A percentile compares a stretch with the other conserved stretches of the same genome.
These are phyloP conservation scores for Lodderomyces beijingensis DNA, from an alignment of 1,139 yeast species.

Conservation along the genomic window DNA sequence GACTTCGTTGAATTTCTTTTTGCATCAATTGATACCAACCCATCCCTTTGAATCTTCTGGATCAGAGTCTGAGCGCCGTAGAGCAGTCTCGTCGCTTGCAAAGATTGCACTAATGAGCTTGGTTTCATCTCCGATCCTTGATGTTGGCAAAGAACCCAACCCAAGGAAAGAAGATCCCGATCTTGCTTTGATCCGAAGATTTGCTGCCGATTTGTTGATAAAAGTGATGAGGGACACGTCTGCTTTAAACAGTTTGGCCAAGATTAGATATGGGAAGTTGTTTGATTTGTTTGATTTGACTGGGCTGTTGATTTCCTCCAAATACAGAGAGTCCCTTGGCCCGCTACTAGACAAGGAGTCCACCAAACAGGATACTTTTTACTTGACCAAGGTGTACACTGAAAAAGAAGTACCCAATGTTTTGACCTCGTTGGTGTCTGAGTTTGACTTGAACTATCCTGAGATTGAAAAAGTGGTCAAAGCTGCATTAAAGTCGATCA, in stretches of 20 bases:
- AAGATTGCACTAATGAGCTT: constrained; percentile 56
- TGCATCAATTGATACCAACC: constrained; percentile 71
- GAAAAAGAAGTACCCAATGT: constrained; percentile 62
- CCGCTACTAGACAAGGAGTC: constrained; percentile 45
- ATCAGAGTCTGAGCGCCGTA: constrained; percentile 33
- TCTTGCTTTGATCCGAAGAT: constrained; percentile 67
- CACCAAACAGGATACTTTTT: constrained; percentile 54
- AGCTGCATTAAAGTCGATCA: constrained; percentile 56
- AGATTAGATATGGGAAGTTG: constrained; percentile 47
- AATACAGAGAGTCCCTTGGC: constrained; percentile 40
- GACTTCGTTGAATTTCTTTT: constrained; percentile 69
- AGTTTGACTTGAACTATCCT: constrained; percentile 70
- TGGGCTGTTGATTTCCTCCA: constrained; percentile 38
- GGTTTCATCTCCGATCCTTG: constrained; percentile 48
- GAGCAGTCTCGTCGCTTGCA: constrained; percentile 48
- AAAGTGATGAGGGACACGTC: constrained; percentile 56
- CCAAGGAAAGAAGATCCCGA: constrained; percentile 56
- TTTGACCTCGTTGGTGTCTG: constrained; percentile 55
- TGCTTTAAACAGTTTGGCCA: constrained; percentile 19
- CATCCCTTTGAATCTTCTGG: constrained; percentile 35
- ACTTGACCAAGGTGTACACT: constrained; percentile 57
- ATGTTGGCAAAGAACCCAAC: constrained; percentile 29
- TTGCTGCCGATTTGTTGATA: constrained; percentile 65
- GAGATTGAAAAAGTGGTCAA: constrained; percentile 55
- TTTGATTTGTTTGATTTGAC: constrained; percentile 55